Percentiles rank a stretch among this genome's conserved stretches.
These are phyloP conservation scores for Protomyces gravidus DNA, from an alignment of 1,139 yeast species.

Conservation along the genomic window DNA sequence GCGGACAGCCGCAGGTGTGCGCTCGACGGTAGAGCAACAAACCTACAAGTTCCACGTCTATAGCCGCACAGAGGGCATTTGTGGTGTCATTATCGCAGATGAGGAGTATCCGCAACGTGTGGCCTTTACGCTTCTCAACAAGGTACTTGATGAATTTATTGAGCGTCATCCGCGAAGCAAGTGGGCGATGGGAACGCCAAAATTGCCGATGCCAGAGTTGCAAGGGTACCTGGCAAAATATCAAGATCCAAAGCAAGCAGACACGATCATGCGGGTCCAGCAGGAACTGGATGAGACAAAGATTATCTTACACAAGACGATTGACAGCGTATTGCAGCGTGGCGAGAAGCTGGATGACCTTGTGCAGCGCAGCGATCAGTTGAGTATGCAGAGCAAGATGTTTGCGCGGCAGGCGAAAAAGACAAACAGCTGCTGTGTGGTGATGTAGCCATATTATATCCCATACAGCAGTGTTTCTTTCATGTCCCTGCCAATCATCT, in stretches of 20 bases:
- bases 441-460: too few relatives aligned
- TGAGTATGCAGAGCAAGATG: constrained; percentile 82
- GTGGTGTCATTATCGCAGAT: constrained; percentile 91
- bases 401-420: constrained; percentile 82
- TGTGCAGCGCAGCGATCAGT: constrained; percentile 92
- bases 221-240: constrained; percentile 71
- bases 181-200: constrained; percentile 51
- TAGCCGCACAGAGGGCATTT: constrained; percentile 81
- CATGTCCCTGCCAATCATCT: too few relatives aligned
- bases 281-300: constrained; percentile 97
- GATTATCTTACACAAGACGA: constrained; percentile 91
- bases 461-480: too few relatives aligned
- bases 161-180: constrained; percentile 71
- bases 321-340: constrained; percentile 87
- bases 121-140: constrained; percentile 89
- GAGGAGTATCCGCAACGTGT: constrained; percentile 96
- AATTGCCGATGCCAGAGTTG: constrained; percentile 52
- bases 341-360: constrained; percentile 92
- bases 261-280: constrained; percentile 93
- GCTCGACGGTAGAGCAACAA: constrained; percentile 93
- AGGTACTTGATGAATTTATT: constrained; percentile 83
- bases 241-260: constrained; percentile 97
- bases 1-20: constrained; percentile 81
- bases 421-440: constrained; percentile 91
- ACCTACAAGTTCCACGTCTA: constrained; percentile 68